A percentile compares a stretch with the other conserved stretches of the same genome.
Evolutionary conservation across 352 stramenopile species (phyloP).

Genomic region (Globisporangium nagaii): DNA sequence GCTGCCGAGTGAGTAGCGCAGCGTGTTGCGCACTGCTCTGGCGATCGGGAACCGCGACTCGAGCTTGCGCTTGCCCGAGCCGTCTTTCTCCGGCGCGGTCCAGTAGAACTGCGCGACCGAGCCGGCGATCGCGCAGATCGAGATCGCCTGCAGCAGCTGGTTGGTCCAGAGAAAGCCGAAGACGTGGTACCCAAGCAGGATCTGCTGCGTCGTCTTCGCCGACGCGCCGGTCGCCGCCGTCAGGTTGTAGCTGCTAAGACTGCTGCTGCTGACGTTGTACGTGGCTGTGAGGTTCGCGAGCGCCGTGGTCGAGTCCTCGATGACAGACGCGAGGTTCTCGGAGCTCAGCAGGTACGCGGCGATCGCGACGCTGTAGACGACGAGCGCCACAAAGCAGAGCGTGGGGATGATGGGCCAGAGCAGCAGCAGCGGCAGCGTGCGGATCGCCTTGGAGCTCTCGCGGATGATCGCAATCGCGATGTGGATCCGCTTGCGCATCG

Average conservation of each 20-base stretch:
- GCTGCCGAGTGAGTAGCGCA: conserved; percentile 92
- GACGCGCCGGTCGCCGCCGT: conserved; percentile 23
- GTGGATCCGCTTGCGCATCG: conserved; percentile 62
- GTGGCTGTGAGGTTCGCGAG: conserved; percentile 26
- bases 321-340: conserved; percentile 28
- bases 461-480: conserved; percentile 69
- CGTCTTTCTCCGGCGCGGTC: conserved; percentile 26
- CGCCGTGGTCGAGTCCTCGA: conserved; percentile 19
- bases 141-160: conserved; percentile 94
- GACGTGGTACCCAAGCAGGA: conserved; percentile 73
- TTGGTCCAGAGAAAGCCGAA: conserved; percentile 97
- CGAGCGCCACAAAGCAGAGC: conserved; percentile 40
- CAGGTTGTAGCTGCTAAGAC: conserved; percentile 1
- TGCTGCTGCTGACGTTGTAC: conserved; percentile 20
- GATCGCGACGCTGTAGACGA: conserved; percentile 51
- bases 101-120: conserved; percentile 93
- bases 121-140: conserved; percentile 92
- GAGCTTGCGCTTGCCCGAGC: conserved; percentile 29
- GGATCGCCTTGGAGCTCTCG: conserved; percentile 60
- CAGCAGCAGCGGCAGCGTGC: conserved; percentile 50
- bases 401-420: conserved; percentile 58
- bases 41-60: conserved; percentile 57
- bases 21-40: conserved; percentile 44
- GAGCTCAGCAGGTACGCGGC: conserved; percentile 60
- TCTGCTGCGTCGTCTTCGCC: conserved; percentile 43